phyloP scores from a whole-genome alignment of 1,284 basidiomycete species.

The Irpex sp. region DNA sequence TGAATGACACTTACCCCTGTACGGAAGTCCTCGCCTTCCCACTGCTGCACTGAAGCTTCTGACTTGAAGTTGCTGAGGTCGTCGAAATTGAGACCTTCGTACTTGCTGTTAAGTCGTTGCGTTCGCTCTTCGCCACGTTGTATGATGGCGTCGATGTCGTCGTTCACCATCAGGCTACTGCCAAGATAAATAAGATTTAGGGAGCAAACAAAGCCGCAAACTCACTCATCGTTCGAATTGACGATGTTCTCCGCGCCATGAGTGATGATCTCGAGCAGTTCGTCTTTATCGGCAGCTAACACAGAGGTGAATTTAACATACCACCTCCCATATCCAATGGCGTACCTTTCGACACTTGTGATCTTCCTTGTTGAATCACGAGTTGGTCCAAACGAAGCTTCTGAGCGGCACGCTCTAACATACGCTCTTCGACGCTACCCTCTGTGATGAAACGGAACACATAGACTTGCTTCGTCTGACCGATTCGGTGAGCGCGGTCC shows the following conservation, averaged over 20 bases:
- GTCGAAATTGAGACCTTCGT: slow-evolving; percentile 90
- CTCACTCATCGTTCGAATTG: slow-evolving; percentile 66
- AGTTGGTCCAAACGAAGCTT: slow-evolving; percentile 95
- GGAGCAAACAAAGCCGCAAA: slow-evolving; percentile 7
- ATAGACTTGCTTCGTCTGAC: slow-evolving; percentile 98
- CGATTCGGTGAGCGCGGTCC: slow-evolving; percentile 98
- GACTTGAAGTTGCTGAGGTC: slow-evolving; percentile 97
- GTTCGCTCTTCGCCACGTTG: slow-evolving; percentile 90
- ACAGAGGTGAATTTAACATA: neutral
- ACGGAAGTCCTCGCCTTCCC: slow-evolving; percentile 96
- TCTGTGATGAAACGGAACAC: slow-evolving; percentile 98
- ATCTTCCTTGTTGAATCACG: slow-evolving; percentile 95
- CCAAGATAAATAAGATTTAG: neutral
- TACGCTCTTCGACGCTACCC: slow-evolving; percentile 95
- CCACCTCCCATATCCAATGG: neutral
- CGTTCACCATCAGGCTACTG: slow-evolving; percentile 75
- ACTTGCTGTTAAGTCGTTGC: slow-evolving; percentile 86
- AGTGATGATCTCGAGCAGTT: slow-evolving; percentile 97
- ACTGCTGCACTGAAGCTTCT: slow-evolving; percentile 85
- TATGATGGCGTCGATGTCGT: slow-evolving; percentile 95
- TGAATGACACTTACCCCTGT: slow-evolving; percentile 47
- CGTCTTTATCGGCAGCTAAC: slow-evolving; percentile 90
- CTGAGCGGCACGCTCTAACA: slow-evolving; percentile 95
- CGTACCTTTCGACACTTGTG: slow-evolving; percentile 64
- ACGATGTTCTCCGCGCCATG: slow-evolving; percentile 98